Percentiles rank a stretch among this genome's conserved stretches.
phyloP scores from a whole-genome alignment of 2,329 filamentous ascomycete species.

The Calonectria pseudoreteaudii region DNA sequence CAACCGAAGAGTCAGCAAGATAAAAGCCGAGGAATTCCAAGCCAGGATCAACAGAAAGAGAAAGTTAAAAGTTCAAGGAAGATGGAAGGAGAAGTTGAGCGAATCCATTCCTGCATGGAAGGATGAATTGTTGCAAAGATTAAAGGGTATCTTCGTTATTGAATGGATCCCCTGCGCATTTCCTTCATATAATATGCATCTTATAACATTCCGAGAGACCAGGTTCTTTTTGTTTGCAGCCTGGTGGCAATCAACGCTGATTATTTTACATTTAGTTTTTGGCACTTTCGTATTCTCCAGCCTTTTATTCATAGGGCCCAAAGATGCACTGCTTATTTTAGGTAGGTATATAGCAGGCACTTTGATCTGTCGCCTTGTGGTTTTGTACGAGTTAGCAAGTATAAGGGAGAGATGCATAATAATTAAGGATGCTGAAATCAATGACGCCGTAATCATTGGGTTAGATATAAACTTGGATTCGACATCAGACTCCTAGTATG shows the following conservation, averaged over 20 bases:
- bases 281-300: conserved; percentile 18
- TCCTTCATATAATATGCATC: background rate
- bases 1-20: background rate
- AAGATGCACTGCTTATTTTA: conserved; percentile 16
- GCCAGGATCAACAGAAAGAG: background rate
- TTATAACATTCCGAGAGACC: background rate
- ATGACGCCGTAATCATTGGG: background rate
- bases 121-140: background rate
- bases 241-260: conserved; percentile 17
- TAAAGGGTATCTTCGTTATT: background rate
- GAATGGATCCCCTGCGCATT: conserved; percentile 15
- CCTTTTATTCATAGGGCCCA: conserved; percentile 10
- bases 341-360: conserved; percentile 16
- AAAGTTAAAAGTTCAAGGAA: background rate
- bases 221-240: background rate
- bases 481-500: background rate
- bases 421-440: background rate
- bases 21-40: background rate
- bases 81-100: background rate
- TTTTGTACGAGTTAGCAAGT: conserved; percentile 22
- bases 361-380: conserved; percentile 8
- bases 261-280: conserved; percentile 18
- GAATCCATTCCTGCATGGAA: background rate
- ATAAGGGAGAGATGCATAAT: background rate
- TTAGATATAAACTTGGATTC: background rate